Percentiles rank a stretch among this genome's conserved stretches.
Conservation (phyloP, 2,329 filamentous ascomycete species). For the Monosporascus sp. region DNA sequence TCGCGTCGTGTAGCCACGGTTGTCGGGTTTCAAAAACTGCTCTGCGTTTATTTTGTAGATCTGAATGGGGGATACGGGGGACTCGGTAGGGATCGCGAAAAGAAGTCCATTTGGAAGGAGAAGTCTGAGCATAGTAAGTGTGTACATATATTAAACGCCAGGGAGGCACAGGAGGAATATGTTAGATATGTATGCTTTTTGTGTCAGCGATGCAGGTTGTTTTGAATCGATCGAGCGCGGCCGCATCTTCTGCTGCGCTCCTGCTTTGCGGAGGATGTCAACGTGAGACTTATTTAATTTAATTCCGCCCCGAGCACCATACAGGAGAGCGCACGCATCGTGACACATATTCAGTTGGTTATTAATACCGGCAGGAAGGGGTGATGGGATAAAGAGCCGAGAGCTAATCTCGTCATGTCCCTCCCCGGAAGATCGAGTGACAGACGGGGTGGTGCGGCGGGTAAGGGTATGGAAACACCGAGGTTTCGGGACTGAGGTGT, state of each 20-base stretch:
- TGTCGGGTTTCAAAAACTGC: conserved; percentile 15
- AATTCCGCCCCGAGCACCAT: too few relatives aligned
- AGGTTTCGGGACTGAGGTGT: conserved; percentile 23
- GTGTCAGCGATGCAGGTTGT: too few relatives aligned
- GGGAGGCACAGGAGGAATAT: background rate
- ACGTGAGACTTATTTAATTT: too few relatives aligned
- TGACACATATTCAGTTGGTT: background rate
- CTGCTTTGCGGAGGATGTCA: too few relatives aligned
- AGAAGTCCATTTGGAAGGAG: background rate
- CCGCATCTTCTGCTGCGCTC: too few relatives aligned
- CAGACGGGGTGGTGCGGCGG: conserved; percentile 6
- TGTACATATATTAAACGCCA: background rate
- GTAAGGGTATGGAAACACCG: conserved; percentile 17
- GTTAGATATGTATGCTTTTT: too few relatives aligned
- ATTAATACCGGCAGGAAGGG: background rate
- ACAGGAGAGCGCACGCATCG: too few relatives aligned
- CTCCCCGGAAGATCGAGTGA: conserved; percentile 24
- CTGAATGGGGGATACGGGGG: background rate
- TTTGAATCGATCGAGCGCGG: too few relatives aligned
- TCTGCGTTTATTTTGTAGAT: conserved; percentile 4
- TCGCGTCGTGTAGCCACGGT: conserved; percentile 21
- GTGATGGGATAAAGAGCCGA: conserved; percentile 9
- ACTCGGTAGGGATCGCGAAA: background rate
- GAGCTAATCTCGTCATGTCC: conserved; percentile 23
- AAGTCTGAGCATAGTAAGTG: background rate